Conservation (phyloP, 352 stramenopile species). For the Globisporangium nunn region DNA sequence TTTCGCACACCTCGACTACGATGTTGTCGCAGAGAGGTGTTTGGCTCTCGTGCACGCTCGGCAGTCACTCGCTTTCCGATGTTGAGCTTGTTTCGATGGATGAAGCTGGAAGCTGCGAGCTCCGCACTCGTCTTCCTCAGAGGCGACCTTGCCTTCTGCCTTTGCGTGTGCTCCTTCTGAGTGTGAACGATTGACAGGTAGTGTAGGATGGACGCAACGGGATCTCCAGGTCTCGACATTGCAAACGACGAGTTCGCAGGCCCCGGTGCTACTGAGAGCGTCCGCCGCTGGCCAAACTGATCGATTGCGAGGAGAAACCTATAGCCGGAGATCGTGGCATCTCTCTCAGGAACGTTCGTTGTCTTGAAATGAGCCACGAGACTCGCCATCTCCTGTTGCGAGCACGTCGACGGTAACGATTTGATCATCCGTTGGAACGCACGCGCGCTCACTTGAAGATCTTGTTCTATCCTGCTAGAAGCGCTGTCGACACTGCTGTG, state of each 20-base stretch:
- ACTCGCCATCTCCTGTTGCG: constrained; percentile 22
- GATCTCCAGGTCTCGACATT: constrained; percentile 23
- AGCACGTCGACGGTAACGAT: constrained; percentile 30
- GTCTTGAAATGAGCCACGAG: constrained; percentile 19
- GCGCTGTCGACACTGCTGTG: background rate
- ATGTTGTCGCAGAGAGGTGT: background rate
- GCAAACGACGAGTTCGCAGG: constrained; percentile 10
- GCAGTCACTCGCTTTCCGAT: background rate
- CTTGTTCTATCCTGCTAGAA: background rate
- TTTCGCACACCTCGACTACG: background rate
- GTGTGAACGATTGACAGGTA: constrained; percentile 38
- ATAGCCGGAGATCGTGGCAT: constrained; percentile 19
- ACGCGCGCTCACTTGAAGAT: constrained; percentile 21
- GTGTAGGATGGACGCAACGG: constrained; percentile 33
- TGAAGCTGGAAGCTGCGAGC: background rate
- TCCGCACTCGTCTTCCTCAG: constrained; percentile 5
- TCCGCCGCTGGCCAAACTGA: constrained; percentile 23
- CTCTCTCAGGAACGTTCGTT: background rate
- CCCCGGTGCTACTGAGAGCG: constrained; percentile 14
- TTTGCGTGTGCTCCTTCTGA: constrained; percentile 12
- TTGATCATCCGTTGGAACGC: constrained; percentile 34
- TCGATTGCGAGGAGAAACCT: constrained; percentile 32
- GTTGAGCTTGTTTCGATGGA: constrained; percentile 5
- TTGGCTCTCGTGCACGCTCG: background rate
- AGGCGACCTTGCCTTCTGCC: background rate